These are phyloP conservation scores for Fusarium udum DNA, from an alignment of 2,329 filamentous ascomycete genomes.

Conservation along the genomic window DNA sequence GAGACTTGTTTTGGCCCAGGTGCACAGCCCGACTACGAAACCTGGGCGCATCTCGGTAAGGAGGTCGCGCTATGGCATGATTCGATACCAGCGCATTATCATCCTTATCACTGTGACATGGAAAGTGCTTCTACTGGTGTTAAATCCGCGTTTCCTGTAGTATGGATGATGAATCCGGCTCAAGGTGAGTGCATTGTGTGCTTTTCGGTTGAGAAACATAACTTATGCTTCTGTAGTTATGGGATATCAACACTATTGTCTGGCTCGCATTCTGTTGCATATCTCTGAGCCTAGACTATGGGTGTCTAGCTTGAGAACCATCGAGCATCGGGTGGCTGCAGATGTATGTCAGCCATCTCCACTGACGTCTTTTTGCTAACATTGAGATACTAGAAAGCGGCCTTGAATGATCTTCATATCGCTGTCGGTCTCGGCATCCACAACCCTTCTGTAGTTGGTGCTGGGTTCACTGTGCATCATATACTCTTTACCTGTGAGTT, in stretches of 20 bases:
- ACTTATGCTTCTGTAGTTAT: not conserved
- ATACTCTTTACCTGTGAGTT: not conserved
- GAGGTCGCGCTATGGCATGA: constrained; percentile 40
- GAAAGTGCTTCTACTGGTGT: constrained; percentile 16
- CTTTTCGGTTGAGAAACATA: rapidly evolving
- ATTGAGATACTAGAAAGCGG: not conserved
- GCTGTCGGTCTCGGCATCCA: not conserved
- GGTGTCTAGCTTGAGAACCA: not conserved
- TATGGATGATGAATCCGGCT: constrained; percentile 24
- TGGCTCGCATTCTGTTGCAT: not conserved
- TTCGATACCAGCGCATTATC: constrained; percentile 16
- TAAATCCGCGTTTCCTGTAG: constrained; percentile 16
- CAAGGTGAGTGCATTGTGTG: not conserved
- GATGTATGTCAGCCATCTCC: not conserved
- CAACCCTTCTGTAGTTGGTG: not conserved
- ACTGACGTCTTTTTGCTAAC: rapidly evolving
- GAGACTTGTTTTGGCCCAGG: constrained; percentile 47
- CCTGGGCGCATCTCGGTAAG: constrained; percentile 34
- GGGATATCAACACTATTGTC: not conserved
- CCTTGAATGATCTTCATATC: not conserved
- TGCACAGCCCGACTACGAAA: constrained; percentile 34
- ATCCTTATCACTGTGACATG: not conserved
- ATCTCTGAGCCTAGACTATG: not conserved
- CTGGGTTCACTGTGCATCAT: not conserved
- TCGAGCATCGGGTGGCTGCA: not conserved